These are phyloP conservation scores for Penstemon barbatus DNA, from an alignment of 257 asterid species.

Conservation along the genomic window DNA sequence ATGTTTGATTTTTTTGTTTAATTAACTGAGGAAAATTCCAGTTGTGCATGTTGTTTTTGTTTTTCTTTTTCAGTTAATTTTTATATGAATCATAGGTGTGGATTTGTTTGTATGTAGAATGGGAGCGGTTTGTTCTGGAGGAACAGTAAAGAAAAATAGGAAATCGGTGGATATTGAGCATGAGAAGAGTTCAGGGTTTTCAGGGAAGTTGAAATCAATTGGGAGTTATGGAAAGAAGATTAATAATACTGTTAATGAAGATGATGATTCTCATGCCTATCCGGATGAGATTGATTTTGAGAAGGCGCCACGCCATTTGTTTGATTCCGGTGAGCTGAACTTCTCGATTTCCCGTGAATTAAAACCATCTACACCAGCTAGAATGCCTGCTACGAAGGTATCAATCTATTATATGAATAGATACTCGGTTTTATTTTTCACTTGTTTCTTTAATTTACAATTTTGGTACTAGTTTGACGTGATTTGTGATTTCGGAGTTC, in stretches of 20 bases:
- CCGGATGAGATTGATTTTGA: slow-evolving; percentile 55
- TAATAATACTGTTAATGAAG: slow-evolving; percentile 31
- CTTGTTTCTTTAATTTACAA: not conserved
- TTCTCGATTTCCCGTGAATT: slow-evolving; percentile 63
- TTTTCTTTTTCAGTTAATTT: slow-evolving; percentile 22
- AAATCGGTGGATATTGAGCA: slow-evolving; percentile 44
- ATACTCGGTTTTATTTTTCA: not conserved
- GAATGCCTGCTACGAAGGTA: slow-evolving; percentile 69
- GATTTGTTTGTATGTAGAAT: slow-evolving; percentile 42
- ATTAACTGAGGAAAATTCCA: not conserved
- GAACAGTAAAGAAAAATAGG: slow-evolving; percentile 50
- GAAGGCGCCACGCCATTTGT: slow-evolving; percentile 55
- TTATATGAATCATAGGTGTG: slow-evolving; percentile 32
- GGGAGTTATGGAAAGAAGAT: slow-evolving; percentile 50
- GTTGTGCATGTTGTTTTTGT: not conserved
- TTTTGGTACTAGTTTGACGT: slow-evolving; percentile 8
- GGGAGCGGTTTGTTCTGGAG: slow-evolving; percentile 94
- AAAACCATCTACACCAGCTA: slow-evolving; percentile 70
- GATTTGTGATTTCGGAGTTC: slow-evolving; percentile 11
- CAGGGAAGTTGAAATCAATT: slow-evolving; percentile 64
- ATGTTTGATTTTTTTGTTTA: not conserved
- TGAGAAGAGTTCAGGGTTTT: slow-evolving; percentile 61
- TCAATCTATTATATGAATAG: slow-evolving; percentile 1
- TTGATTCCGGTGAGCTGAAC: slow-evolving; percentile 76
- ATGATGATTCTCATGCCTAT: slow-evolving; percentile 41